Evolutionary conservation across 225 moss, liverwort and hornwort species (phyloP).

Genomic region (Pleurozium schreberi): DNA sequence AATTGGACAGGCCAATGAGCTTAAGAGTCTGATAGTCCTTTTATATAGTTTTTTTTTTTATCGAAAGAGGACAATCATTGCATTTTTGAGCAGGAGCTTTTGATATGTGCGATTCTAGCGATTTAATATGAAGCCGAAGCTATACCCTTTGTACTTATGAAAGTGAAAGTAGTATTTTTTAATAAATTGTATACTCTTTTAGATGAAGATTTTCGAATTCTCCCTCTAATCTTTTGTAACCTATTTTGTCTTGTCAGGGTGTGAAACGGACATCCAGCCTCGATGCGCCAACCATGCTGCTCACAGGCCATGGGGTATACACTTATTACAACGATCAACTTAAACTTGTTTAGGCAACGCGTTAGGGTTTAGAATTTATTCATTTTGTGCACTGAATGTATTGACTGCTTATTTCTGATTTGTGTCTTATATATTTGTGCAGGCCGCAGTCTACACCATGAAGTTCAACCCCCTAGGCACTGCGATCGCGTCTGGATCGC

Average conservation of each 20-base stretch:
- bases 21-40: neutral
- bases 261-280: conserved; percentile 85
- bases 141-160: neutral
- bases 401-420: neutral
- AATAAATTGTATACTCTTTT: neutral
- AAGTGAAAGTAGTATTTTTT: neutral
- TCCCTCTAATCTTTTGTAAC: neutral
- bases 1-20: neutral
- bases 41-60: neutral
- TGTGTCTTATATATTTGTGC: neutral
- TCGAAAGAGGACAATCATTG: neutral
- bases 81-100: neutral
- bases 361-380: neutral
- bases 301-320: conserved; percentile 68
- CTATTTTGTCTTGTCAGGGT: conserved; percentile 16
- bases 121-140: neutral
- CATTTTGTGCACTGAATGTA: neutral
- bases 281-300: conserved; percentile 88
- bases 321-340: neutral
- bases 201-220: neutral
- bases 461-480: conserved; percentile 95
- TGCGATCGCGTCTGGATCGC: conserved; percentile 87
- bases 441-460: conserved; percentile 69
- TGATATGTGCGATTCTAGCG: neutral
- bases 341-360: neutral